Evolutionary conservation across 1,284 basidiomycete species (phyloP).

Genomic region (Microbotryum silenes-acaulis): DNA sequence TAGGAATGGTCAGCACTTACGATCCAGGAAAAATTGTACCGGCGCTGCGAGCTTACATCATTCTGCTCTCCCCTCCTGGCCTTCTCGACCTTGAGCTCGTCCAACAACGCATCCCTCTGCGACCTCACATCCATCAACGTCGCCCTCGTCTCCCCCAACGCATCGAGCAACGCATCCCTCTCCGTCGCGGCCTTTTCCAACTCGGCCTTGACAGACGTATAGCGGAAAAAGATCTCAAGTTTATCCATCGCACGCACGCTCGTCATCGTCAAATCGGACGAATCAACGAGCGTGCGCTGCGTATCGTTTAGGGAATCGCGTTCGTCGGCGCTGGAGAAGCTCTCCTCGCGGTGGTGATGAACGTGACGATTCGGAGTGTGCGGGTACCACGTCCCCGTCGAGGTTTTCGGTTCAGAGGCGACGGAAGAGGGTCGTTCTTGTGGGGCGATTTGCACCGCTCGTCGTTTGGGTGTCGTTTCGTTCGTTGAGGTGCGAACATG

Average conservation of each 20-base stretch:
- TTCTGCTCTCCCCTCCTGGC: background rate
- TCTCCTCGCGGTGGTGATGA: background rate
- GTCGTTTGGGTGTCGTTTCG: too few relatives aligned
- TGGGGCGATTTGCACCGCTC: too few relatives aligned
- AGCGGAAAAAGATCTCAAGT: conserved; percentile 31
- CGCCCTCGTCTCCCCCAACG: conserved; percentile 19
- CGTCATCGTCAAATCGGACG: background rate
- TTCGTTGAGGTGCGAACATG: too few relatives aligned
- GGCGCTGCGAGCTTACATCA: background rate
- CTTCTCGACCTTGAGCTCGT: conserved; percentile 6
- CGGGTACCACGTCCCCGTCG: conserved; percentile 14
- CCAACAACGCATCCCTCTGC: conserved; percentile 14
- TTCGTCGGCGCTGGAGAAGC: background rate
- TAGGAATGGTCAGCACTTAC: too few relatives aligned
- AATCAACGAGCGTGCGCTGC: background rate
- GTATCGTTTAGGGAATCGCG: background rate
- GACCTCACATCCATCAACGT: conserved; percentile 18
- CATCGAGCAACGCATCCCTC: conserved; percentile 27
- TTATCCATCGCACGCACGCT: conserved; percentile 27
- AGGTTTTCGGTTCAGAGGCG: too few relatives aligned
- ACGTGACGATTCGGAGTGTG: conserved; percentile 1
- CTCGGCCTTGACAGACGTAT: conserved; percentile 22
- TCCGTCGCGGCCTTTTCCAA: conserved; percentile 26
- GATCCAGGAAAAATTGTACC: too few relatives aligned
- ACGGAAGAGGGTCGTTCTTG: too few relatives aligned